A percentile compares a stretch with the other conserved stretches of the same genome.
Conservation (phyloP, 1,284 basidiomycete genomes). For the Malassezia japonica region DNA sequence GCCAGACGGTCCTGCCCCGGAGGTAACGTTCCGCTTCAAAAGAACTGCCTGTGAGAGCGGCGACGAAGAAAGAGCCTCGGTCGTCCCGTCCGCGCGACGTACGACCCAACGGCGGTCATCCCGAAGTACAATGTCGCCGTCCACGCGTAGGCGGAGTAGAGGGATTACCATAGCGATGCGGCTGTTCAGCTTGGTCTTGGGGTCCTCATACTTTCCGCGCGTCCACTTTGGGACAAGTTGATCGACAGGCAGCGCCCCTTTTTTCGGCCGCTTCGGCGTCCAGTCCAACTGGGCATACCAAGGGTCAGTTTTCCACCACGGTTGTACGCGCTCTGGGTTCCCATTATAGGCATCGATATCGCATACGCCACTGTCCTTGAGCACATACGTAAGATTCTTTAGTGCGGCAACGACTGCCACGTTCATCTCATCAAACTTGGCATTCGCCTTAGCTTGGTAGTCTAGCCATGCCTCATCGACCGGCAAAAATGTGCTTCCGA, state of each 20-base stretch:
- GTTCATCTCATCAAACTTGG: conserved; percentile 66
- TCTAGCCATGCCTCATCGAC: conserved; percentile 80
- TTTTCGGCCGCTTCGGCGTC: conserved; percentile 67
- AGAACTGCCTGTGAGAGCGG: conserved; percentile 22
- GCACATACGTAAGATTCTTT: conserved; percentile 60
- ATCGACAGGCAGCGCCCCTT: neutral
- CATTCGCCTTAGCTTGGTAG: conserved; percentile 70
- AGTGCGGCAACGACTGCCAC: conserved; percentile 63
- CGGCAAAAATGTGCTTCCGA: conserved; percentile 84
- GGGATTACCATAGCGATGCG: conserved; percentile 23
- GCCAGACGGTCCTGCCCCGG: conserved; percentile 9
- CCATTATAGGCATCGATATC: conserved; percentile 8
- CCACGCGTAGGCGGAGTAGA: conserved; percentile 23
- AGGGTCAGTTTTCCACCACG: conserved; percentile 62
- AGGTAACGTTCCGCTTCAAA: conserved; percentile 20
- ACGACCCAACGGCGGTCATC: conserved; percentile 11
- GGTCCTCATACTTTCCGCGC: conserved; percentile 23
- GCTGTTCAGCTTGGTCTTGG: conserved; percentile 12
- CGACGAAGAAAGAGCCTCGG: conserved; percentile 17
- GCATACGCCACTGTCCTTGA: conserved; percentile 30
- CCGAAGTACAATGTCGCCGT: conserved; percentile 22
- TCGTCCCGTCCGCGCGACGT: neutral
- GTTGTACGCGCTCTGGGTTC: conserved; percentile 12
- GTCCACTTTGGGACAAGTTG: conserved; percentile 29
- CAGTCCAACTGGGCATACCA: conserved; percentile 92